Evolutionary conservation across 345 rosid species (phyloP).

Genomic region (Fremontodendron californicum): DNA sequence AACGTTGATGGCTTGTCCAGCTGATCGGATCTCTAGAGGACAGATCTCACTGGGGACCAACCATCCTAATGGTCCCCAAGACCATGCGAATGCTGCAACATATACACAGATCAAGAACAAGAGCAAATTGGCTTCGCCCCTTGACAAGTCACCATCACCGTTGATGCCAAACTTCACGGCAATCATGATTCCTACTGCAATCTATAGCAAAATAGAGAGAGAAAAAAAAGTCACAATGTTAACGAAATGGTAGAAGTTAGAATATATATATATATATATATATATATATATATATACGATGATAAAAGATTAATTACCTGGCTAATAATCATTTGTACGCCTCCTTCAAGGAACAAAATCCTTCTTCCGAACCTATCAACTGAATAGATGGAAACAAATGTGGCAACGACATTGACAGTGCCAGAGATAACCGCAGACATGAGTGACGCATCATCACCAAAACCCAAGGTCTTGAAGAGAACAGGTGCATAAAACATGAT

Average conservation of each 20-base stretch:
- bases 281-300: neutral
- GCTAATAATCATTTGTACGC: neutral
- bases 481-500: constrained; percentile 10
- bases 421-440: neutral
- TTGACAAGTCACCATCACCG: neutral
- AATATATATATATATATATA: too few relatives aligned
- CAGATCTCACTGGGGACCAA: constrained; percentile 6
- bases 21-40: constrained; percentile 5
- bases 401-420: neutral
- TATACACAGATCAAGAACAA: neutral
- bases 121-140: neutral
- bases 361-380: neutral
- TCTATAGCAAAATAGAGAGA: neutral
- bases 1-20: constrained; percentile 8
- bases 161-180: neutral
- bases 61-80: constrained; percentile 10
- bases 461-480: constrained; percentile 1
- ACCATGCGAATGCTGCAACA: constrained; percentile 1
- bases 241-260: neutral
- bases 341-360: neutral
- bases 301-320: neutral
- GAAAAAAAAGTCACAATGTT: neutral
- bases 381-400: neutral
- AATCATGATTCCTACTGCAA: neutral
- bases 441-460: neutral